Evolutionary conservation across 2,329 filamentous ascomycete genomes (phyloP).

Genomic region (Botrytis pseudocinerea): DNA sequence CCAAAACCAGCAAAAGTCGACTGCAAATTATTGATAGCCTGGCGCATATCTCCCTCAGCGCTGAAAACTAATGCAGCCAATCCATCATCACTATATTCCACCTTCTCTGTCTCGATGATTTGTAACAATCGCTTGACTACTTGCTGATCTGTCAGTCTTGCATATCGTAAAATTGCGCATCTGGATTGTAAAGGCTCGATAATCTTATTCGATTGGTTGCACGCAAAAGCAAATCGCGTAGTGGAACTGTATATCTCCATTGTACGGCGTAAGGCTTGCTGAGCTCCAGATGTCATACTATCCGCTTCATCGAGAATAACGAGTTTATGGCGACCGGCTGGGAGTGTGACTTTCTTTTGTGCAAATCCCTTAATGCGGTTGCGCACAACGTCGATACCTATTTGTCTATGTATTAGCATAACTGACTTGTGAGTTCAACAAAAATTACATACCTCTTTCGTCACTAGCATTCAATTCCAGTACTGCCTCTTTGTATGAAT

Average conservation of each 20-base stretch:
- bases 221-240: constrained; percentile 95
- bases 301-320: constrained; percentile 98
- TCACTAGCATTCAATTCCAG: constrained; percentile 95
- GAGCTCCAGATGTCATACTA: constrained; percentile 95
- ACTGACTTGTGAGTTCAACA: neutral
- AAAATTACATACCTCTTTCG: constrained; percentile 67
- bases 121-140: constrained; percentile 88
- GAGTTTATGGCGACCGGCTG: constrained; percentile 86
- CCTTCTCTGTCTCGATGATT: constrained; percentile 88
- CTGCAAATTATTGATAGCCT: constrained; percentile 98
- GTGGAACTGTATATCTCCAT: constrained; percentile 99
- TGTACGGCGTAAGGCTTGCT: constrained; percentile 89
- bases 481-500: constrained; percentile 96
- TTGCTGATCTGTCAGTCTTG: constrained; percentile 87
- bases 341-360: constrained; percentile 97
- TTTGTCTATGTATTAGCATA: constrained; percentile 17
- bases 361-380: constrained; percentile 98
- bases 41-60: constrained; percentile 97
- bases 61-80: constrained; percentile 95
- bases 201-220: constrained; percentile 98
- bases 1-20: constrained; percentile 91
- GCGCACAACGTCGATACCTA: constrained; percentile 92
- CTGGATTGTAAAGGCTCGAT: constrained; percentile 98
- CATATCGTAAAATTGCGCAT: constrained; percentile 93
- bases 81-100: constrained; percentile 89